Percentiles rank a stretch among this genome's conserved stretches.
Evolutionary conservation across 1,284 basidiomycete species (phyloP).

Genomic region (Boletus smithii): DNA sequence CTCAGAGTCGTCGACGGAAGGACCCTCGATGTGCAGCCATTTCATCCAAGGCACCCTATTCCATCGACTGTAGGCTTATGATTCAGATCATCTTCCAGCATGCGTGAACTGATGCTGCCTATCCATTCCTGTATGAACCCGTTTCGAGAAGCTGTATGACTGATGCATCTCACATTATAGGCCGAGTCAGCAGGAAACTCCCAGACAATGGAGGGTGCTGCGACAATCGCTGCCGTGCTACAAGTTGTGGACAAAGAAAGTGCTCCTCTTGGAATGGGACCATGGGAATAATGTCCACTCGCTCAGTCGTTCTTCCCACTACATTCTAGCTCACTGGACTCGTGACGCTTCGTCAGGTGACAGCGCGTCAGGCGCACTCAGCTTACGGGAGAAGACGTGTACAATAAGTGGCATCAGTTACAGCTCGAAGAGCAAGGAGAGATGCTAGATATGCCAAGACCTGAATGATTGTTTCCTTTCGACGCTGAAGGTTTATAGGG

Average conservation of each 20-base stretch:
- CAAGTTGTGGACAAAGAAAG: conserved; percentile 19
- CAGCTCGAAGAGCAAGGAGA: background rate
- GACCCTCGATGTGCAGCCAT: conserved; percentile 26
- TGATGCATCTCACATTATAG: conserved; percentile 7
- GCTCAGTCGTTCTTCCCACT: background rate
- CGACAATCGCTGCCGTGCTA: conserved; percentile 22
- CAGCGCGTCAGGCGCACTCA: conserved; percentile 20
- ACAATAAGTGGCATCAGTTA: background rate
- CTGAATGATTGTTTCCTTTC: background rate
- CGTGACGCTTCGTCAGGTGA: conserved; percentile 12
- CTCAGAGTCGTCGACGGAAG: conserved; percentile 17
- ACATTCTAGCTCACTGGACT: background rate
- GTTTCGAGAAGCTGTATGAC: background rate
- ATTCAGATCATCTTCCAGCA: conserved; percentile 29
- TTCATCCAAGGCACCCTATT: conserved; percentile 12
- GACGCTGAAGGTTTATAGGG: background rate
- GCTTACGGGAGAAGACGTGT: conserved; percentile 21
- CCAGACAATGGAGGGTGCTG: conserved; percentile 15
- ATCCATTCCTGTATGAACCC: conserved; percentile 21
- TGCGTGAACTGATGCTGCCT: conserved; percentile 25
- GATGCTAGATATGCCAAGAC: background rate
- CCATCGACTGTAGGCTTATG: conserved; percentile 25
- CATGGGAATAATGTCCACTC: conserved; percentile 22
- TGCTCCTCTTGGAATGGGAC: conserved; percentile 14
- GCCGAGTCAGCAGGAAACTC: conserved; percentile 26